A percentile compares a stretch with the other conserved stretches of the same genome.
These are phyloP conservation scores for Xylariaceae sp. DNA, from an alignment of 2,329 filamentous ascomycete genomes.

Conservation along the genomic window DNA sequence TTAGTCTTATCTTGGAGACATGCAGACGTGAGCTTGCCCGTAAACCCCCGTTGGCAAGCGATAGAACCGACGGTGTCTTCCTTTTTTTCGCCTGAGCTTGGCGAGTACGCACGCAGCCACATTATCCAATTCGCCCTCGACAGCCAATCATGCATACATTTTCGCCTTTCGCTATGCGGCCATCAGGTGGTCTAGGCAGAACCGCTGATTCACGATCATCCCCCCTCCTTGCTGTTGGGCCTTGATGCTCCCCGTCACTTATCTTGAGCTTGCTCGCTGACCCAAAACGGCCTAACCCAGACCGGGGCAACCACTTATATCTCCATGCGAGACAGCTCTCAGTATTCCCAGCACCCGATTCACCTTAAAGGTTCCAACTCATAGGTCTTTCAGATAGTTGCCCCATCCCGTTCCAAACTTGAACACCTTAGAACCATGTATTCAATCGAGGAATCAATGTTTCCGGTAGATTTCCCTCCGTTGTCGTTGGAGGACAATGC, in stretches of 20 bases:
- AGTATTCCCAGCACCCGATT: neutral
- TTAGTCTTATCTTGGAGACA: neutral
- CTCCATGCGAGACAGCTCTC: neutral
- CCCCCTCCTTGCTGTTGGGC: neutral
- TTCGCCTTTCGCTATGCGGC: conserved; percentile 1
- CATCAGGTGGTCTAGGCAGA: conserved; percentile 10
- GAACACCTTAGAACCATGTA: neutral
- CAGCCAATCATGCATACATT: conserved; percentile 10
- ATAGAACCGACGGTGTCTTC: neutral
- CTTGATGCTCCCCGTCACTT: neutral
- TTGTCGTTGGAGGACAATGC: neutral
- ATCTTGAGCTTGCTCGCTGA: neutral
- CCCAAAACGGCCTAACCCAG: neutral
- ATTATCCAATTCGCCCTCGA: neutral
- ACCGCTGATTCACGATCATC: neutral
- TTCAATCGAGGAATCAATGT: neutral
- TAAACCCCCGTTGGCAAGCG: neutral
- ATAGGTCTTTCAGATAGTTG: neutral
- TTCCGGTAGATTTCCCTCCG: neutral
- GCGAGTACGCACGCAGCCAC: neutral
- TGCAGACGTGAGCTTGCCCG: neutral
- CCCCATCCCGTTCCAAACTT: neutral
- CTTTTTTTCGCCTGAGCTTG: neutral
- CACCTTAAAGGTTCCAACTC: neutral
- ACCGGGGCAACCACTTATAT: neutral